Conservation (phyloP, 148 eudicot species). For the Oxyria digyna region DNA sequence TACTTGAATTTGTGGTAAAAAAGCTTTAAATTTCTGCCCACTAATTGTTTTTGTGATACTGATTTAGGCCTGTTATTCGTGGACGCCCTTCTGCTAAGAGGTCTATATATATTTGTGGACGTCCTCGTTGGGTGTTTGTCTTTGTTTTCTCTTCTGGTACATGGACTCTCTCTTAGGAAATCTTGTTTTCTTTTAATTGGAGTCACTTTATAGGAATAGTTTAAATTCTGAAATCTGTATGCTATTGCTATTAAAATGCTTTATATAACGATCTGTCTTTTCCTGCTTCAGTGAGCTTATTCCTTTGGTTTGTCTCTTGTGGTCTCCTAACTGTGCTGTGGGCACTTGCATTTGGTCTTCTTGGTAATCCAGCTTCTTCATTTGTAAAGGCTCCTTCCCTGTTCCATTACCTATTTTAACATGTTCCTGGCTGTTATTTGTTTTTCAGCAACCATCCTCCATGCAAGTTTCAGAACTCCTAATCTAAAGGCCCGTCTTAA, state of each 20-base stretch:
- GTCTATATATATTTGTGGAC: slow-evolving; percentile 76
- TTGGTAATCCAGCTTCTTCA: slow-evolving; percentile 30
- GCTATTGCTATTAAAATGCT: background rate
- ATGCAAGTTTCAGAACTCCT: slow-evolving; percentile 95
- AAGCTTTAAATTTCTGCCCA: slow-evolving; percentile 11
- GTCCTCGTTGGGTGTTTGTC: slow-evolving; percentile 92
- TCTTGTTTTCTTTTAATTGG: background rate
- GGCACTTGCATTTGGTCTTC: slow-evolving; percentile 68
- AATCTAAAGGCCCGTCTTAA: slow-evolving; percentile 93
- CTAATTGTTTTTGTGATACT: slow-evolving; percentile 7
- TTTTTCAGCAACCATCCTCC: slow-evolving; percentile 57
- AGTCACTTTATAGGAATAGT: background rate
- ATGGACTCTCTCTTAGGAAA: slow-evolving; percentile 1
- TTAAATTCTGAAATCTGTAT: background rate
- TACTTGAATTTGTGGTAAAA: background rate
- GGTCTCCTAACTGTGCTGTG: slow-evolving; percentile 66
- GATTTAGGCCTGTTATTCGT: slow-evolving; percentile 82
- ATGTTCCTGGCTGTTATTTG: background rate
- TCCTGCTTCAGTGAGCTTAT: slow-evolving; percentile 48
- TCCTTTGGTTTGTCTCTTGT: slow-evolving; percentile 84
- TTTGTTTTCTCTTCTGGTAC: slow-evolving; percentile 49
- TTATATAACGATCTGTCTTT: background rate
- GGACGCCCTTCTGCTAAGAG: slow-evolving; percentile 97
- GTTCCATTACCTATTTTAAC: background rate
- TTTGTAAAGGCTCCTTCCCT: background rate